Conservation (phyloP, 805 yeast genomes). For the Kazachstania kunashirensis region DNA sequence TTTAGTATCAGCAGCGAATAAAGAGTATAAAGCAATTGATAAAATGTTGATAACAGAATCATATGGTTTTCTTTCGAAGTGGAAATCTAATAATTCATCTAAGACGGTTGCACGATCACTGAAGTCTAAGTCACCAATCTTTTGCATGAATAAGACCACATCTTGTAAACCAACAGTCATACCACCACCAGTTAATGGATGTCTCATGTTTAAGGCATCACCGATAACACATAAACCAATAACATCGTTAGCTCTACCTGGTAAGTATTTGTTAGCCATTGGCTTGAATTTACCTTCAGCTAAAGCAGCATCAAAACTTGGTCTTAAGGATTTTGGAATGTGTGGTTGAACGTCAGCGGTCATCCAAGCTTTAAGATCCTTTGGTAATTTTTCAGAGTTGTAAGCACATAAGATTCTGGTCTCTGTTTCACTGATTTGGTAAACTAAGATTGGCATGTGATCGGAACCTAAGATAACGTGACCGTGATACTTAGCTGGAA, state of each 20-base stretch:
- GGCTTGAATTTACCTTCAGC: constrained; percentile 50
- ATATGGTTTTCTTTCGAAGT: constrained; percentile 62
- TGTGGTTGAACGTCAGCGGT: constrained; percentile 49
- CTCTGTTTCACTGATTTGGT: constrained; percentile 74
- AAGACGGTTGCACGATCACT: constrained; percentile 47
- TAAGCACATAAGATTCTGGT: constrained; percentile 87
- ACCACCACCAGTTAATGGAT: constrained; percentile 97
- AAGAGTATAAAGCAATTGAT: constrained; percentile 78
- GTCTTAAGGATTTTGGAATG: constrained; percentile 54
- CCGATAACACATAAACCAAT: constrained; percentile 80
- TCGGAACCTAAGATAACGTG: constrained; percentile 74
- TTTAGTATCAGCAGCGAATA: constrained; percentile 77
- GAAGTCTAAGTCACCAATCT: constrained; percentile 34
- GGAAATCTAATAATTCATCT: constrained; percentile 56
- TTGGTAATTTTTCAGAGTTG: constrained; percentile 64
- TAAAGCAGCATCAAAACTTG: constrained; percentile 62
- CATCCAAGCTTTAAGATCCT: constrained; percentile 55
- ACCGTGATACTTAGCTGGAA: constrained; percentile 71
- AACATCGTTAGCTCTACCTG: constrained; percentile 61
- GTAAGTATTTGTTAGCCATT: constrained; percentile 89
- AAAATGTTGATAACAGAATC: constrained; percentile 83
- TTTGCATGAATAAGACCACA: constrained; percentile 53
- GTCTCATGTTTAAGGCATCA: constrained; percentile 94
- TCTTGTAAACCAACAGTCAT: constrained; percentile 96
- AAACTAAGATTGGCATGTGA: constrained; percentile 81